Evolutionary conservation across 305 asterid species (phyloP).

Genomic region (Plantago coronopus): DNA sequence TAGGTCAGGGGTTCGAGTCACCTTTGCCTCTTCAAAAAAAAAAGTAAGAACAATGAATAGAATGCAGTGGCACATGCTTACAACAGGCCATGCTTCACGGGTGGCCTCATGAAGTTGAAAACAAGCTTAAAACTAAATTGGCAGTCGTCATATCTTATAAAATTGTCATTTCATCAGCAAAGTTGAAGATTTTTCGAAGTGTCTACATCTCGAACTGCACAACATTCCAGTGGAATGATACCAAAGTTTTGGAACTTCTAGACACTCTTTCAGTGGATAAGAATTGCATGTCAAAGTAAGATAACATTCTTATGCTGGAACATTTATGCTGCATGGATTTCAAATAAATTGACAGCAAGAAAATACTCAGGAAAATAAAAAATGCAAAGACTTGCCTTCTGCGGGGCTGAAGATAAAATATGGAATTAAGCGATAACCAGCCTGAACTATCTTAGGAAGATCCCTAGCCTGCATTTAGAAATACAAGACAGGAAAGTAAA

Average conservation of each 20-base stretch:
- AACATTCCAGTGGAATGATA: background rate
- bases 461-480: constrained; percentile 72
- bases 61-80: too few species aligned
- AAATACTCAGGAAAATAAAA: background rate
- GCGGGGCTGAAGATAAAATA: constrained; percentile 79
- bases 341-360: background rate
- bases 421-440: constrained; percentile 71
- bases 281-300: background rate
- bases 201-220: too few species aligned
- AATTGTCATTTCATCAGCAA: too few species aligned
- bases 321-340: background rate
- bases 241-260: background rate
- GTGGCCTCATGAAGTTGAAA: too few species aligned
- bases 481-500: constrained; percentile 17
- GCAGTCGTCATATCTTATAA: too few species aligned
- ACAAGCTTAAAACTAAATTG: too few species aligned
- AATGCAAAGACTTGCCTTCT: constrained; percentile 55
- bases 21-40: too few species aligned
- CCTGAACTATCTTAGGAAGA: constrained; percentile 73
- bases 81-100: too few species aligned
- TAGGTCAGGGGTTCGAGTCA: too few species aligned
- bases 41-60: too few species aligned
- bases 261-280: too few species aligned
- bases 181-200: too few species aligned
- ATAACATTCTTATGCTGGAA: background rate